Percentiles rank a stretch among this genome's conserved stretches.
Evolutionary conservation across 192 early-diverging fungal species (phyloP).

Genomic region (Gamsiella multidivaricata): DNA sequence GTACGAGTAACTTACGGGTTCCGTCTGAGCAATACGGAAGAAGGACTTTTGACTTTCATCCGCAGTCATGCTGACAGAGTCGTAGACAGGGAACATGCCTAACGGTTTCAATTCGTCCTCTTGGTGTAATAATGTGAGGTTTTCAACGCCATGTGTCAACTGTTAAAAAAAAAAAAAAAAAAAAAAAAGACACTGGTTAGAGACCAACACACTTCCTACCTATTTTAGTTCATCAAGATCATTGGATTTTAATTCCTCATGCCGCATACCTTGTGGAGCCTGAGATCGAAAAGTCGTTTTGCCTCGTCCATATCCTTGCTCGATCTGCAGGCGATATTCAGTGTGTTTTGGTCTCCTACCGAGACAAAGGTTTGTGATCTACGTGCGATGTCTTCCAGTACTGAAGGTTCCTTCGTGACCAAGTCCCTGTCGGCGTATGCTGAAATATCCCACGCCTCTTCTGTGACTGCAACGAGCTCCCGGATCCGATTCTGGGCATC

Average conservation of each 20-base stretch:
- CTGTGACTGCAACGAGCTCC: slow-evolving; percentile 38
- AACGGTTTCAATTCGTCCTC: slow-evolving; percentile 15
- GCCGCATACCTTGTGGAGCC: slow-evolving; percentile 21
- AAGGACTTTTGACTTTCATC: slow-evolving; percentile 29
- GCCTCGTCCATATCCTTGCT: slow-evolving; percentile 35
- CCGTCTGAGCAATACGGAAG: slow-evolving; percentile 28
- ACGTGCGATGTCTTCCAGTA: slow-evolving; percentile 43
- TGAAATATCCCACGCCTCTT: slow-evolving; percentile 48
- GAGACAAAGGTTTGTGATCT: slow-evolving; percentile 41
- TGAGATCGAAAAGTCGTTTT: slow-evolving; percentile 42
- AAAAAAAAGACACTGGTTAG: background rate
- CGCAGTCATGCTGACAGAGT: slow-evolving; percentile 24
- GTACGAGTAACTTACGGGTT: slow-evolving; percentile 13
- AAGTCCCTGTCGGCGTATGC: slow-evolving; percentile 16
- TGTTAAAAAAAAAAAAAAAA: background rate
- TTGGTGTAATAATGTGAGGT: slow-evolving; percentile 21
- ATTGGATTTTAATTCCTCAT: background rate
- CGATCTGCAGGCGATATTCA: slow-evolving; percentile 34
- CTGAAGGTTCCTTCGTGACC: slow-evolving; percentile 12
- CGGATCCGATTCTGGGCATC: slow-evolving; percentile 28
- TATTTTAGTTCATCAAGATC: too few relatives aligned
- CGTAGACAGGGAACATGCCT: slow-evolving; percentile 42
- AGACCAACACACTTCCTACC: too few relatives aligned
- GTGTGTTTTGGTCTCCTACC: slow-evolving; percentile 3
- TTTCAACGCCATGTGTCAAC: background rate